These are phyloP conservation scores for Coemansia sp. DNA, from an alignment of 371 early-diverging fungal species.

Conservation along the genomic window DNA sequence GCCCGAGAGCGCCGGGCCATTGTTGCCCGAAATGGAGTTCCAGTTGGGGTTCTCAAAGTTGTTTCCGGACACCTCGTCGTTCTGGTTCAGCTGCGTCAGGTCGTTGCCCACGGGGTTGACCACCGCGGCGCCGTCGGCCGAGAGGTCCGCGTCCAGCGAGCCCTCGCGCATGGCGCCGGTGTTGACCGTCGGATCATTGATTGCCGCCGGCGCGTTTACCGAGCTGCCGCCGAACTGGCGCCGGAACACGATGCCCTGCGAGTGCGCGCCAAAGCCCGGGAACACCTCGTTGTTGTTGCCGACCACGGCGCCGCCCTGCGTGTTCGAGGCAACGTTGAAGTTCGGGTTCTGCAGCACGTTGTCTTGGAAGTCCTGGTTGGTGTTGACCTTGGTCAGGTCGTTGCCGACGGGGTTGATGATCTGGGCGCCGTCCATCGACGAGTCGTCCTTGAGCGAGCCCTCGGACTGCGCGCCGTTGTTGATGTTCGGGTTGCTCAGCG, in stretches of 20 bases:
- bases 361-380: slow-evolving; percentile 36
- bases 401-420: slow-evolving; percentile 40
- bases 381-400: slow-evolving; percentile 20
- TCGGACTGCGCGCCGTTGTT: slow-evolving; percentile 41
- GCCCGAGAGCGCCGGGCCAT: slow-evolving; percentile 42
- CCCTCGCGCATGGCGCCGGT: slow-evolving; percentile 34
- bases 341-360: slow-evolving; percentile 40
- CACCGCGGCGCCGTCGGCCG: slow-evolving; percentile 31
- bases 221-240: slow-evolving; percentile 6
- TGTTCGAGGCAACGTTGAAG: slow-evolving; percentile 26
- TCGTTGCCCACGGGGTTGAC: slow-evolving; percentile 41
- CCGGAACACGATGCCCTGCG: slow-evolving; percentile 9
- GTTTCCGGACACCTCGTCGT: slow-evolving; percentile 36
- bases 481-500: slow-evolving; percentile 34
- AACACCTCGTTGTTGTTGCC: slow-evolving; percentile 39
- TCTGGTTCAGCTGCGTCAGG: slow-evolving; percentile 27
- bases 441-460: slow-evolving; percentile 23
- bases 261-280: neutral
- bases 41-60: slow-evolving; percentile 34
- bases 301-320: slow-evolving; percentile 29
- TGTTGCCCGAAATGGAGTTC: slow-evolving; percentile 20
- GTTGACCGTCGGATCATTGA: slow-evolving; percentile 27
- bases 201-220: slow-evolving; percentile 28
- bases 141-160: slow-evolving; percentile 17
- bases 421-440: slow-evolving; percentile 30